Conservation (phyloP, 2,329 filamentous ascomycete genomes). For the Tolypocladium ophioglossoides region DNA sequence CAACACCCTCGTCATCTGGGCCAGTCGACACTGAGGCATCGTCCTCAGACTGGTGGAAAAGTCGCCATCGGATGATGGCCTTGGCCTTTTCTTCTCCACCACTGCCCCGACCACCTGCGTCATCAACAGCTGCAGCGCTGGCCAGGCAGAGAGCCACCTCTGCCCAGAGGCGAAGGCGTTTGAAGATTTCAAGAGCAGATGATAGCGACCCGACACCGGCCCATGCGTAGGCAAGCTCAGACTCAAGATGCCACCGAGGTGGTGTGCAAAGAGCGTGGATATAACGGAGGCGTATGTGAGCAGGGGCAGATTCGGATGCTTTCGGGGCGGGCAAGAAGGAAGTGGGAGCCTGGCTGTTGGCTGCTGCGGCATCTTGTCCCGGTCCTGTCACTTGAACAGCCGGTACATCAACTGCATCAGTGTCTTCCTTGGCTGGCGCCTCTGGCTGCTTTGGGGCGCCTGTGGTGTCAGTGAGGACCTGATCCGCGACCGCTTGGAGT, state of each 20-base stretch:
- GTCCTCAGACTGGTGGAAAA: conserved; percentile 56
- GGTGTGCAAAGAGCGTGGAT: conserved; percentile 77
- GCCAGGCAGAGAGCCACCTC: conserved; percentile 89
- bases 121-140: conserved; percentile 45
- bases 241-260: conserved; percentile 86
- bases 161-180: conserved; percentile 85
- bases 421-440: conserved; percentile 12
- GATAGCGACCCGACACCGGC: conserved; percentile 75
- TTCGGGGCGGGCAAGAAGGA: conserved; percentile 75
- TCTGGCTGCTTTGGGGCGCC: conserved; percentile 20
- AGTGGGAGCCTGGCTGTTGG: conserved; percentile 39
- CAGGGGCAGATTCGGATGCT: conserved; percentile 65
- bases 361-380: conserved; percentile 14
- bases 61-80: conserved; percentile 62
- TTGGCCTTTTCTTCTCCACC: conserved; percentile 71
- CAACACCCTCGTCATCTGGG: conserved; percentile 39
- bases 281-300: conserved; percentile 67
- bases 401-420: conserved; percentile 26
- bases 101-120: conserved; percentile 40
- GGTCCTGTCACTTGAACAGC: conserved; percentile 33
- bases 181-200: conserved; percentile 92
- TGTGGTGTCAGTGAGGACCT: conserved; percentile 78
- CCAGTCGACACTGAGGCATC: conserved; percentile 20
- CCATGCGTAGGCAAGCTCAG: conserved; percentile 90
- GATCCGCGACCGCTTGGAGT: conserved; percentile 89